These are phyloP conservation scores for Paracoccidioides lutzii DNA, from an alignment of 2,329 filamentous ascomycete species.

Conservation along the genomic window DNA sequence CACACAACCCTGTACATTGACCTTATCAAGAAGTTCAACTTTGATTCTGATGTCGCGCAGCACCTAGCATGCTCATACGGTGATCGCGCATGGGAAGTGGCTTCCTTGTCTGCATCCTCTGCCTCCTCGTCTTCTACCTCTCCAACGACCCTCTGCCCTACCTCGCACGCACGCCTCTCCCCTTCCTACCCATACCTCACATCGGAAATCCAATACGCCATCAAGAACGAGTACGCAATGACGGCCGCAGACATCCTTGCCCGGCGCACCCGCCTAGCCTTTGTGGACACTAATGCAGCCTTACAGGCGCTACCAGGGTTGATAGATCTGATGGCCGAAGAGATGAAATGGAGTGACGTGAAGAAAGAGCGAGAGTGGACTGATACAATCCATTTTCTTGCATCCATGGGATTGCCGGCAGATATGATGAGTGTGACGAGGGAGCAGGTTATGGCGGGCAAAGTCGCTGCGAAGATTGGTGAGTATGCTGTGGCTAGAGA, in stretches of 20 bases:
- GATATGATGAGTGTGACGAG: slow-evolving; percentile 4
- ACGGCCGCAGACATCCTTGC: slow-evolving; percentile 67
- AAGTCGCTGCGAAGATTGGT: not conserved
- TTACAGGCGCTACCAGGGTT: slow-evolving; percentile 62
- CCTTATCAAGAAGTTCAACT: slow-evolving; percentile 66
- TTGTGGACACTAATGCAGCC: slow-evolving; percentile 68
- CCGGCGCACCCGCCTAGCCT: slow-evolving; percentile 60
- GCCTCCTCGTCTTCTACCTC: slow-evolving; percentile 57
- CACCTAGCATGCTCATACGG: slow-evolving; percentile 68
- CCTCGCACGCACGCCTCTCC: slow-evolving; percentile 61
- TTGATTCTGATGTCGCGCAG: slow-evolving; percentile 71
- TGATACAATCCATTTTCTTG: slow-evolving; percentile 40
- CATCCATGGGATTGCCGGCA: slow-evolving; percentile 1
- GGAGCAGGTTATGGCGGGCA: slow-evolving; percentile 2
- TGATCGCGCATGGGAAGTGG: slow-evolving; percentile 70
- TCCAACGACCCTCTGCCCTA: slow-evolving; percentile 58
- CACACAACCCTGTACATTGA: slow-evolving; percentile 73
- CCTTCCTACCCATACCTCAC: slow-evolving; percentile 67
- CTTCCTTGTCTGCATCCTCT: slow-evolving; percentile 55
- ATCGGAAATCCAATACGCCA: slow-evolving; percentile 66
- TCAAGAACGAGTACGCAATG: slow-evolving; percentile 67
- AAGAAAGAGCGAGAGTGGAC: slow-evolving; percentile 62
- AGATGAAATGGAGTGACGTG: slow-evolving; percentile 55
- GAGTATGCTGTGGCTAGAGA: not conserved
- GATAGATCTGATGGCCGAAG: slow-evolving; percentile 65